Percentiles rank a stretch among this genome's conserved stretches.
These are phyloP conservation scores for Populus ilicifolia DNA, from an alignment of 345 rosid genomes.

Conservation along the genomic window DNA sequence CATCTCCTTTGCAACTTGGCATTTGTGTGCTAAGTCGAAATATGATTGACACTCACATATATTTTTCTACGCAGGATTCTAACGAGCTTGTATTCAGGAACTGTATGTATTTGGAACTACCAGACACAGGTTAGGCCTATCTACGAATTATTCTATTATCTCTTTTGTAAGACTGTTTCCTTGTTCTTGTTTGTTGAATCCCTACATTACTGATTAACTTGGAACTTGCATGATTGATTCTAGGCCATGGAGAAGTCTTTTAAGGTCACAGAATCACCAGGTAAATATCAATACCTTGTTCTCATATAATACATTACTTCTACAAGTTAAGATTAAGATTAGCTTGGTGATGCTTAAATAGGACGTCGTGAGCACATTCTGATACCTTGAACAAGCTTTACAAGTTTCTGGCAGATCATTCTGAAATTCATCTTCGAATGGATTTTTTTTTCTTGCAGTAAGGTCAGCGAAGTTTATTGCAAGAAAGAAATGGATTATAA, in stretches of 20 bases:
- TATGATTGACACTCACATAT: background rate
- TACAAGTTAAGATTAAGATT: background rate
- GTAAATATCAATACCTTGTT: background rate
- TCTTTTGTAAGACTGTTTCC: background rate
- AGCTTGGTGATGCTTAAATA: no score
- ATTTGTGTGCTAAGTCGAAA: background rate
- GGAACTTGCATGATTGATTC: background rate
- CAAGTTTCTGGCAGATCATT: background rate
- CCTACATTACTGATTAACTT: background rate
- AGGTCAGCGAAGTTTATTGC: slow-evolving; percentile 41
- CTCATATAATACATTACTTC: background rate
- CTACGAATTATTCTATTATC: background rate
- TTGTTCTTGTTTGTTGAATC: background rate
- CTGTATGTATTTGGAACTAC: slow-evolving; percentile 37
- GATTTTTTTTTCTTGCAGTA: slow-evolving; percentile 10
- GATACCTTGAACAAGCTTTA: background rate
- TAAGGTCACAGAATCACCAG: slow-evolving; percentile 25
- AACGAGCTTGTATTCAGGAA: slow-evolving; percentile 32
- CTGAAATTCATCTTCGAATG: background rate
- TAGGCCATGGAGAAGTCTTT: slow-evolving; percentile 23
- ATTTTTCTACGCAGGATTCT: slow-evolving; percentile 22
- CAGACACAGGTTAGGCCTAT: slow-evolving; percentile 27
- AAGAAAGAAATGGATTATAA: slow-evolving; percentile 31
- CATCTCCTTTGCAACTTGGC: background rate
- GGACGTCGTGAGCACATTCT: background rate